Evolutionary conservation across 805 yeast genomes (phyloP).

Genomic region (Wickerhamomyces bisporus): DNA sequence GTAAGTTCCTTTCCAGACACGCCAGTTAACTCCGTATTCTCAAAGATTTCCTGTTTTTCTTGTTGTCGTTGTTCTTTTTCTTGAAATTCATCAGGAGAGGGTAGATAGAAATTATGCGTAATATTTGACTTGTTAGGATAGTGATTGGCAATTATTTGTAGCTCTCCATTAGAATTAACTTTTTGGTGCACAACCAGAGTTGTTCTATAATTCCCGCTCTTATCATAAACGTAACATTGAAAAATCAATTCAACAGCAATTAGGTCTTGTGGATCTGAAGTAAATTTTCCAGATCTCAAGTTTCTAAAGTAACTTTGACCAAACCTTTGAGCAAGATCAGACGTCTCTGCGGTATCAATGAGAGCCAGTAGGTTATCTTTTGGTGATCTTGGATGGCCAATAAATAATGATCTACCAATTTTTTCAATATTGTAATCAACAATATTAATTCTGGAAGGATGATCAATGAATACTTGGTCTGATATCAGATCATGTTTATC

Average conservation of each 20-base stretch:
- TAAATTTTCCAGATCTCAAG: not conserved
- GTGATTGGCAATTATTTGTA: not conserved
- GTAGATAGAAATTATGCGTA: not conserved
- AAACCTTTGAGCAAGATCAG: not conserved
- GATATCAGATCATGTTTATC: not conserved
- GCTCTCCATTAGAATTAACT: no score
- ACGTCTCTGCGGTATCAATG: not conserved
- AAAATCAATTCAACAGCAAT: slow-evolving; percentile 2
- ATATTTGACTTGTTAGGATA: not conserved
- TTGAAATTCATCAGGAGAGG: no score
- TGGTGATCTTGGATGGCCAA: not conserved
- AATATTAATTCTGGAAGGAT: not conserved
- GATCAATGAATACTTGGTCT: not conserved
- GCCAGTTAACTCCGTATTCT: no score
- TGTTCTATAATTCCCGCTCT: slow-evolving; percentile 3
- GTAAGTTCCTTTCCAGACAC: no score
- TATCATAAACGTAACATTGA: slow-evolving; percentile 3
- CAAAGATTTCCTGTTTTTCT: no score
- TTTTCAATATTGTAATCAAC: not conserved
- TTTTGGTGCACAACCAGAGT: not conserved
- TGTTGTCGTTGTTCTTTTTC: not conserved
- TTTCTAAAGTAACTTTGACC: not conserved
- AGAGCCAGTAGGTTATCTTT: not conserved
- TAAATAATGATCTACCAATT: not conserved
- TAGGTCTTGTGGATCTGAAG: not conserved